Evolutionary conservation across 495 filamentous ascomycete genomes (phyloP).

Genomic region (Filosporella fistucella): DNA sequence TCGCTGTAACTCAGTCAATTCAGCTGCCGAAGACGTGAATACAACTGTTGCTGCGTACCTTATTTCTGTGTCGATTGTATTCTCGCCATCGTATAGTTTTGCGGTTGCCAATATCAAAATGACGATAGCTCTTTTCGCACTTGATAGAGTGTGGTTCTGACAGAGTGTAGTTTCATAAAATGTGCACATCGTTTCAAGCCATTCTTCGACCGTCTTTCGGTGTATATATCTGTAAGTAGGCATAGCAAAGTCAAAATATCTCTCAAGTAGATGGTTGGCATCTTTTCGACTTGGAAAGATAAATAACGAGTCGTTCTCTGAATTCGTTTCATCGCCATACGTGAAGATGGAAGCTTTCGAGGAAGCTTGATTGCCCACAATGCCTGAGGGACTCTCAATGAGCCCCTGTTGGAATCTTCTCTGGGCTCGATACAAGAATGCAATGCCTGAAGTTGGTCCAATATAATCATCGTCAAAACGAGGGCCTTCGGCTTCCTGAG

Average conservation of each 20-base stretch:
- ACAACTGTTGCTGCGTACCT: neutral
- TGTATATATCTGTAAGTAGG: slow-evolving; percentile 35
- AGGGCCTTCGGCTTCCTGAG: slow-evolving; percentile 1
- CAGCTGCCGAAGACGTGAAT: neutral
- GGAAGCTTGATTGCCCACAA: neutral
- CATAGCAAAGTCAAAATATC: slow-evolving; percentile 35
- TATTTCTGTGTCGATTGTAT: neutral
- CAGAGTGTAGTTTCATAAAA: no score
- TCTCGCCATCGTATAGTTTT: neutral
- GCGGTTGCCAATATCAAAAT: neutral
- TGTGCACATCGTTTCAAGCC: slow-evolving; percentile 26
- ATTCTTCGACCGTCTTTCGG: slow-evolving; percentile 28
- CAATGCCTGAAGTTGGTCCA: slow-evolving; percentile 7
- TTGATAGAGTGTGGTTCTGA: no score
- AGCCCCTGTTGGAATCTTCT: slow-evolving; percentile 1
- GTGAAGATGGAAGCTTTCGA: slow-evolving; percentile 19
- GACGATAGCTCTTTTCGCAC: neutral
- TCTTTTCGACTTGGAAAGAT: slow-evolving; percentile 23
- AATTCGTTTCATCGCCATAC: slow-evolving; percentile 20
- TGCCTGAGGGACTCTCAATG: neutral
- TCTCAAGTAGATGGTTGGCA: slow-evolving; percentile 21
- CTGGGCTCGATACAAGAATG: slow-evolving; percentile 7
- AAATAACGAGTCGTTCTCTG: slow-evolving; percentile 10
- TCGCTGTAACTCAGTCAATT: neutral
- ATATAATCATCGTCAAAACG: slow-evolving; percentile 4